Evolutionary conservation across 352 stramenopile genomes (phyloP).

Genomic region (Nothophytophthora sp.): DNA sequence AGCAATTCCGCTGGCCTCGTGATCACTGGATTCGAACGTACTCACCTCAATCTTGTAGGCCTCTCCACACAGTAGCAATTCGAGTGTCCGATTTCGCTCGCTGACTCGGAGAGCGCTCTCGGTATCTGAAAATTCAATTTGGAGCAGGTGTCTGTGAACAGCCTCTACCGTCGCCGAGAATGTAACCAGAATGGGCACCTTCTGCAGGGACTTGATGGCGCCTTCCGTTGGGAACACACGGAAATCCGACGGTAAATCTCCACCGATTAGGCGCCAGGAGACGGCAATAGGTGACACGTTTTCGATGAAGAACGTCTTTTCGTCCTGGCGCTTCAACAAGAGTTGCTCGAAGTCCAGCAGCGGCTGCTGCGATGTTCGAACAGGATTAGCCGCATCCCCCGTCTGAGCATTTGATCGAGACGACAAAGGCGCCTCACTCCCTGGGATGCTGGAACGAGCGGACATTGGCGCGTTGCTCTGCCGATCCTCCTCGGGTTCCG

Average conservation of each 20-base stretch:
- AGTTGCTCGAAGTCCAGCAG: conserved; percentile 92
- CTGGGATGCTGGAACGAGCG: conserved; percentile 16
- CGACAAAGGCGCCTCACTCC: conserved; percentile 13
- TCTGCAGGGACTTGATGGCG: conserved; percentile 71
- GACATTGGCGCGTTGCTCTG: conserved; percentile 14
- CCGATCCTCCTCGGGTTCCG: conserved; percentile 3
- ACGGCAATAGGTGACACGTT: conserved; percentile 85
- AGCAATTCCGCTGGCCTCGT: conserved; percentile 9
- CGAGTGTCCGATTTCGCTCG: conserved; percentile 31
- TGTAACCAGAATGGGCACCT: conserved; percentile 51
- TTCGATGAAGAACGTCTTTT: conserved; percentile 85
- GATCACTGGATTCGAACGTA: conserved; percentile 82
- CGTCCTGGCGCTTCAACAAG: conserved; percentile 87
- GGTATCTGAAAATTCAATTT: conserved; percentile 83
- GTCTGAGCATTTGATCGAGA: conserved; percentile 19
- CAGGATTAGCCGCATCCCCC: not conserved
- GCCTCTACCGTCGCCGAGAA: conserved; percentile 77
- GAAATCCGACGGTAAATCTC: conserved; percentile 59
- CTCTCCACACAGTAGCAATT: conserved; percentile 71
- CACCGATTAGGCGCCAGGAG: conserved; percentile 52
- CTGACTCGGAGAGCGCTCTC: conserved; percentile 59
- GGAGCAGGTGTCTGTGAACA: conserved; percentile 59
- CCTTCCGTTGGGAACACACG: conserved; percentile 74
- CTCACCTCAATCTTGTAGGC: conserved; percentile 92
- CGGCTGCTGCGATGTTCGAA: conserved; percentile 8